Evolutionary conservation across 257 asterid genomes (phyloP).

Genomic region (Rhazya stricta): DNA sequence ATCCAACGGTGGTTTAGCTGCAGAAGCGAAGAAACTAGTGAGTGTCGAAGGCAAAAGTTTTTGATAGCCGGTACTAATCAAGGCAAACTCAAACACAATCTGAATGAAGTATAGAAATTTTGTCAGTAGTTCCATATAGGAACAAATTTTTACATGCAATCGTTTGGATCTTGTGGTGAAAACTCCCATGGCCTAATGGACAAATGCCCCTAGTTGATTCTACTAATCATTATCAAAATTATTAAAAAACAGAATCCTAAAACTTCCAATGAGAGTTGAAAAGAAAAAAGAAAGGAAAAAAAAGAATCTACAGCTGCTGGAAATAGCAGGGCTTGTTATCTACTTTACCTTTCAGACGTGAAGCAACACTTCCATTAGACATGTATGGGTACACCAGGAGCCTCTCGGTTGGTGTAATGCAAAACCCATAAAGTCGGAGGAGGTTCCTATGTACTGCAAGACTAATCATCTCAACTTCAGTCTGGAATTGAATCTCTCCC

Average conservation of each 20-base stretch:
- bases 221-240: not conserved
- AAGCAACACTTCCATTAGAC: slow-evolving; percentile 97
- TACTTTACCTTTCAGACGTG: slow-evolving; percentile 72
- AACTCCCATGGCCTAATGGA: not conserved
- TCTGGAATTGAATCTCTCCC: slow-evolving; percentile 87
- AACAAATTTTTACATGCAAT: not conserved
- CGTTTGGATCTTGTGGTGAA: not conserved
- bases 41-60: not conserved
- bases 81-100: not conserved
- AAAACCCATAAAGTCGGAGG: slow-evolving; percentile 76
- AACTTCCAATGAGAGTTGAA: not conserved
- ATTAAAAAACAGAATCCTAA: not conserved
- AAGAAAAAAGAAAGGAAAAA: too few species aligned
- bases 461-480: slow-evolving; percentile 92
- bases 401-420: slow-evolving; percentile 66
- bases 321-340: not conserved
- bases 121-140: too few species aligned
- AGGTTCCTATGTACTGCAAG: slow-evolving; percentile 89
- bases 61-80: not conserved
- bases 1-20: slow-evolving; percentile 79
- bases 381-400: slow-evolving; percentile 85
- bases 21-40: slow-evolving; percentile 5
- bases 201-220: too few species aligned
- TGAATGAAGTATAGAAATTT: too few species aligned
- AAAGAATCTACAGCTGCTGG: not conserved